Percentiles rank a stretch among this genome's conserved stretches.
Conservation (phyloP, 352 stramenopile genomes). For the Pythium sp. region DNA sequence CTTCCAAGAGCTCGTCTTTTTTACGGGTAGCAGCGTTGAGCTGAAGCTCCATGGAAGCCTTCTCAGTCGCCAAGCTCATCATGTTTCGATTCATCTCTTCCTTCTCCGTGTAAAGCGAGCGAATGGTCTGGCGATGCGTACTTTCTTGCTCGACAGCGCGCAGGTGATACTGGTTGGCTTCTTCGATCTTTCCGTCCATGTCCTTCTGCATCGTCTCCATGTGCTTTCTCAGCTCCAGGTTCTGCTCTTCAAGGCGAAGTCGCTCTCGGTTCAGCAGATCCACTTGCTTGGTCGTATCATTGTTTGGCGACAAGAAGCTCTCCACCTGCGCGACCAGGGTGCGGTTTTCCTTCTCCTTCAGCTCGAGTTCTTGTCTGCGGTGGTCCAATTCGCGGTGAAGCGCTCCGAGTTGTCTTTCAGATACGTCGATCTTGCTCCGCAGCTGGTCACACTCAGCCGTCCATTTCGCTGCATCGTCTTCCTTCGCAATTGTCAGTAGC, state of each 20-base stretch:
- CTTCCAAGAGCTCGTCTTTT: slow-evolving; percentile 28
- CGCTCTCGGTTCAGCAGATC: slow-evolving; percentile 54
- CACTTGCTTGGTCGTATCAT: slow-evolving; percentile 49
- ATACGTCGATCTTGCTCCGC: slow-evolving; percentile 31
- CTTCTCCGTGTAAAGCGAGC: slow-evolving; percentile 55
- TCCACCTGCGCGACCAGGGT: slow-evolving; percentile 52
- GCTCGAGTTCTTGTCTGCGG: slow-evolving; percentile 45
- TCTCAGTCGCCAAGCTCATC: slow-evolving; percentile 42
- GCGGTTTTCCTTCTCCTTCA: slow-evolving; percentile 45
- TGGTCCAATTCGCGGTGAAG: slow-evolving; percentile 57
- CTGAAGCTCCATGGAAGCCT: slow-evolving; percentile 49
- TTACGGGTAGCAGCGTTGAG: slow-evolving; percentile 31
- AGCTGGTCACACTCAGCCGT: slow-evolving; percentile 48
- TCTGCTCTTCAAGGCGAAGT: slow-evolving; percentile 61
- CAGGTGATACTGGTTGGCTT: slow-evolving; percentile 42
- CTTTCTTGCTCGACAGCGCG: slow-evolving; percentile 45
- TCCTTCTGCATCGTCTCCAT: slow-evolving; percentile 42
- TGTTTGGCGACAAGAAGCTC: slow-evolving; percentile 50
- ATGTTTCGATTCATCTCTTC: slow-evolving; percentile 57
- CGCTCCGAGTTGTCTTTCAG: slow-evolving; percentile 37
- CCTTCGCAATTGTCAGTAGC: slow-evolving; percentile 24
- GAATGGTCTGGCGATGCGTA: slow-evolving; percentile 46
- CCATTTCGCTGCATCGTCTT: slow-evolving; percentile 50
- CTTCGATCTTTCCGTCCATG: slow-evolving; percentile 38
- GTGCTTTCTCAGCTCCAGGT: slow-evolving; percentile 40